Evolutionary conservation across 305 asterid species (phyloP).

Genomic region (Coffea humblotiana): DNA sequence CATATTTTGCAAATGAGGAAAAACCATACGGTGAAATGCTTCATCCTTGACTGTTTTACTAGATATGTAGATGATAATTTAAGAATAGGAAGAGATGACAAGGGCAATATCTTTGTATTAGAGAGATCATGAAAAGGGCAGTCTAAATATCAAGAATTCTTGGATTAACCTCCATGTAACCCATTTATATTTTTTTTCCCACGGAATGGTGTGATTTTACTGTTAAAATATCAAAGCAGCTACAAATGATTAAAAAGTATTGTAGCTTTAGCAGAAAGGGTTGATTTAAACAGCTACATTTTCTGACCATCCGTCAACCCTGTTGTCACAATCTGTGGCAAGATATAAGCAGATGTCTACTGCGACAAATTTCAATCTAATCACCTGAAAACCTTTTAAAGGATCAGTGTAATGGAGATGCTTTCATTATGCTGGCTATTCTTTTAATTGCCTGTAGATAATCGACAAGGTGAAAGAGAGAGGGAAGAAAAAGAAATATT

Average conservation of each 20-base stretch:
- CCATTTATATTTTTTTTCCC: neutral
- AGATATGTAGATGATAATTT: constrained; percentile 79
- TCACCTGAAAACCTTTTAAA: neutral
- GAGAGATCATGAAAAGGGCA: constrained; percentile 42
- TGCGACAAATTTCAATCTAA: neutral
- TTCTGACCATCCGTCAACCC: neutral
- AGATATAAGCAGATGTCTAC: neutral
- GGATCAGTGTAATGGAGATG: neutral
- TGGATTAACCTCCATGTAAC: neutral
- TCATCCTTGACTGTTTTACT: constrained; percentile 25
- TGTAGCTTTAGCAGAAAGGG: neutral
- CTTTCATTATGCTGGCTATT: no score
- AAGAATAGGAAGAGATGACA: constrained; percentile 89
- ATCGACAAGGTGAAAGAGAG: neutral
- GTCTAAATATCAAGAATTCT: neutral
- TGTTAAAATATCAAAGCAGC: neutral
- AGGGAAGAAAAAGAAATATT: neutral
- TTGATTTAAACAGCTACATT: neutral
- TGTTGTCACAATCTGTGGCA: neutral
- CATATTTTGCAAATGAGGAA: neutral
- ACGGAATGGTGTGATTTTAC: neutral
- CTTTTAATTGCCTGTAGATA: neutral
- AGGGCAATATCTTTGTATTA: constrained; percentile 71
- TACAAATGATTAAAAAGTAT: neutral
- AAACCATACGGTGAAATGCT: neutral